A percentile compares a stretch with the other conserved stretches of the same genome.
phyloP scores from a whole-genome alignment of 169 alveolate genomes.

The Pseudocohnilembus persalinus region DNA sequence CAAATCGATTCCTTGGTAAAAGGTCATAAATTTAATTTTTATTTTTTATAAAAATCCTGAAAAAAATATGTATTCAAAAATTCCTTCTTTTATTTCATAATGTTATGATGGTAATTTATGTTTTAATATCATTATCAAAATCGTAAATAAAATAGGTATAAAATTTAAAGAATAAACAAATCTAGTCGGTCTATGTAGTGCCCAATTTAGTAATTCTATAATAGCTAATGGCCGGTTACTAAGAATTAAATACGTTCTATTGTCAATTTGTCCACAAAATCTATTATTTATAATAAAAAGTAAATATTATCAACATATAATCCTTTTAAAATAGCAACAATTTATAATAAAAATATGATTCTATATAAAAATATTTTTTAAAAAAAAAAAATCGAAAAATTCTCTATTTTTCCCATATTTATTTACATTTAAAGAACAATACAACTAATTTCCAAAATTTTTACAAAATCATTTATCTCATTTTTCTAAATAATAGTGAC shows the following conservation, averaged over 20 bases:
- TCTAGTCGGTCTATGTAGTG: not conserved
- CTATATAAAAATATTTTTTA: too few species aligned
- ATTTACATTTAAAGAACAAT: not conserved
- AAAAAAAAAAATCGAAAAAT: too few species aligned
- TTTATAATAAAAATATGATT: too few species aligned
- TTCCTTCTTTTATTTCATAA: not conserved
- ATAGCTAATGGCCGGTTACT: not conserved
- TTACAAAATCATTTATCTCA: not conserved
- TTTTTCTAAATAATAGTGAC: not conserved
- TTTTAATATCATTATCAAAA: not conserved
- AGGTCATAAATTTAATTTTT: not conserved
- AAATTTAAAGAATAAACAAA: not conserved
- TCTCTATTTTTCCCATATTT: not conserved
- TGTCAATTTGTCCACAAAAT: not conserved
- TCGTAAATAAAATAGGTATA: not conserved
- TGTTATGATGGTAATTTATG: not conserved
- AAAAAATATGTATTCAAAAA: not conserved
- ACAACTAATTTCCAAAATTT: not conserved
- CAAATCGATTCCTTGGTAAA: not conserved
- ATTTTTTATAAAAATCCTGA: not conserved
- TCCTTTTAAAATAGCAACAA: too few species aligned
- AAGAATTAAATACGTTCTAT: not conserved
- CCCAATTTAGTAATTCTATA: not conserved
- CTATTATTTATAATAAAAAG: too few species aligned
- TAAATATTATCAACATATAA: too few species aligned